phyloP scores from a whole-genome alignment of 768 basidiomycete genomes.

The Rubroboletus satanas region DNA sequence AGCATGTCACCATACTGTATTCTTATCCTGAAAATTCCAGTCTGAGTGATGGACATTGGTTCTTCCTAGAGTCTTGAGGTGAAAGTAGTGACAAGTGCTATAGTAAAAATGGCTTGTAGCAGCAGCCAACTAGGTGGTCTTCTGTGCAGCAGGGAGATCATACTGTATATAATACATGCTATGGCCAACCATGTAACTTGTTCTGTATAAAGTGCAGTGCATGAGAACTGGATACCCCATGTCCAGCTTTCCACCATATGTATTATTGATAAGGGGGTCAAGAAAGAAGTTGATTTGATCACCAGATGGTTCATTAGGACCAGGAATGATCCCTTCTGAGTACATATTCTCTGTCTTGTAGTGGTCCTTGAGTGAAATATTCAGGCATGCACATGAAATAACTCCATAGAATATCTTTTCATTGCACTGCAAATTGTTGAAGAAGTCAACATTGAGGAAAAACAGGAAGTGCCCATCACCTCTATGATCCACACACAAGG shows the following conservation, averaged over 20 bases:
- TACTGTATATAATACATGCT: conserved; percentile 20
- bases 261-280: conserved; percentile 29
- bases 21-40: conserved; percentile 3
- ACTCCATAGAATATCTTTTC: too few relatives aligned
- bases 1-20: not conserved
- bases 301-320: conserved; percentile 25
- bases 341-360: too few relatives aligned
- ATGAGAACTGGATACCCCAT: not conserved
- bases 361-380: too few relatives aligned
- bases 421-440: too few relatives aligned
- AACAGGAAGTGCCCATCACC: too few relatives aligned
- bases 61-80: not conserved
- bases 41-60: not conserved
- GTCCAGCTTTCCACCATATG: conserved; percentile 14
- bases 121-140: conserved; percentile 26
- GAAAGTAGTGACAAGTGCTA: conserved; percentile 25
- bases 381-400: too few relatives aligned
- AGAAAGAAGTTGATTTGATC: conserved; percentile 32
- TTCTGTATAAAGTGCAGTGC: too few relatives aligned
- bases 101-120: conserved; percentile 28
- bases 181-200: conserved; percentile 10
- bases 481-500: too few relatives aligned
- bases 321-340: conserved; percentile 32
- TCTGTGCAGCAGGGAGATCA: conserved; percentile 33
- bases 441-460: too few relatives aligned